phyloP scores from a whole-genome alignment of 495 filamentous ascomycete genomes.

The Podospora pseudocomata region DNA sequence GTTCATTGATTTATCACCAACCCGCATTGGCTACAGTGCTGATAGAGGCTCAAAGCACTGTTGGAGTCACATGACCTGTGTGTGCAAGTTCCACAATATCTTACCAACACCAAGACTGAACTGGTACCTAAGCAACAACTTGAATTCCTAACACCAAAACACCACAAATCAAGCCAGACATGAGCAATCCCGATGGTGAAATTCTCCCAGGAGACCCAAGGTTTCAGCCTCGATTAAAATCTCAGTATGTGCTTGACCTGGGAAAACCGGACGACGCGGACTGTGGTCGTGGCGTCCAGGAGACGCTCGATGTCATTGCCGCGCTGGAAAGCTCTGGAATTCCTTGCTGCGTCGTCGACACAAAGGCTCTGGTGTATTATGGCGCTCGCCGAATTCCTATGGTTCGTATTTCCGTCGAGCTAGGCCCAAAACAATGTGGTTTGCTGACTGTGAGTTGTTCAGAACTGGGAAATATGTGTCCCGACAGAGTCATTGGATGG shows the following conservation, averaged over 20 bases:
- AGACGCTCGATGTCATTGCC: conserved; percentile 9
- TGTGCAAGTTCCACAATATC: too few species aligned
- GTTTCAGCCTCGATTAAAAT: neutral
- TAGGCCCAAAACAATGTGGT: neutral
- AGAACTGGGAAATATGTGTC: conserved; percentile 14
- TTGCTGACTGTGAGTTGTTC: neutral
- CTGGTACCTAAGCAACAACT: neutral
- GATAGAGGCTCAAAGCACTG: too few species aligned
- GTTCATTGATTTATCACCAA: too few species aligned
- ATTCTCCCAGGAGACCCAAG: neutral
- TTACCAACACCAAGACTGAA: neutral
- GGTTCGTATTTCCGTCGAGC: neutral
- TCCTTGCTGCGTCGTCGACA: conserved; percentile 7
- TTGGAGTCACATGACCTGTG: too few species aligned
- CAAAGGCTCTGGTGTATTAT: conserved; percentile 10
- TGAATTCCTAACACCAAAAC: neutral
- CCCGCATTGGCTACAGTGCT: too few species aligned
- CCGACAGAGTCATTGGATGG: conserved; percentile 1
- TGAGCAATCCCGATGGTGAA: neutral
- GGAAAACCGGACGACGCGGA: neutral
- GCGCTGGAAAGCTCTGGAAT: conserved; percentile 3
- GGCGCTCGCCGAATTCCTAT: conserved; percentile 3
- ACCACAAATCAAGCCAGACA: neutral
- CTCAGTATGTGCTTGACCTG: neutral
- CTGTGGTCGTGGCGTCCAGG: conserved; percentile 4